phyloP scores from a whole-genome alignment of 2,329 filamentous ascomycete genomes.

The Penicillium sp. region DNA sequence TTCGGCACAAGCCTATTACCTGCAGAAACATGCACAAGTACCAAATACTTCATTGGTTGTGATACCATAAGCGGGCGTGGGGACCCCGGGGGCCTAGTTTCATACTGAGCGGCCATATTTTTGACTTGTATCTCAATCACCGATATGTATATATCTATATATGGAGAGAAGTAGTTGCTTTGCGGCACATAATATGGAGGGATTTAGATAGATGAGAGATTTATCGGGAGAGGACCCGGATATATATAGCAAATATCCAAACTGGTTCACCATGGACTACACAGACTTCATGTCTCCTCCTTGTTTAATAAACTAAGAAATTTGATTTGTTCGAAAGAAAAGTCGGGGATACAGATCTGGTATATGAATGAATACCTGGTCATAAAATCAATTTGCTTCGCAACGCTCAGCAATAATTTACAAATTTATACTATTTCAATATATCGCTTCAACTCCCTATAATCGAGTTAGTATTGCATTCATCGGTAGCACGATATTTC shows the following conservation, averaged over 20 bases:
- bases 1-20: neutral
- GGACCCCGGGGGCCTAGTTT: neutral
- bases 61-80: neutral
- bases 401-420: neutral
- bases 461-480: conserved; percentile 8
- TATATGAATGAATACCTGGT: neutral
- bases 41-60: neutral
- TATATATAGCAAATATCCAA: neutral
- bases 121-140: neutral
- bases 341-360: neutral
- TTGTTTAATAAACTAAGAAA: neutral
- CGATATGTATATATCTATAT: too few species aligned
- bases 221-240: too few species aligned
- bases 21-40: conserved; percentile 3
- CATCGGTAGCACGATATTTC: neutral
- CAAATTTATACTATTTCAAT: conserved; percentile 65
- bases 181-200: too few species aligned
- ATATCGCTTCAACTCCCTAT: conserved; percentile 71
- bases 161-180: too few species aligned
- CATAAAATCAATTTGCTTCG: neutral
- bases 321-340: neutral
- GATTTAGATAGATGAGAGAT: too few species aligned
- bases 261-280: neutral
- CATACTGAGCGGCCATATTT: neutral
- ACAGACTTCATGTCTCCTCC: neutral